A percentile compares a stretch with the other conserved stretches of the same genome.
Evolutionary conservation across 2,329 filamentous ascomycete genomes (phyloP).

Genomic region (Xylariales sp.): DNA sequence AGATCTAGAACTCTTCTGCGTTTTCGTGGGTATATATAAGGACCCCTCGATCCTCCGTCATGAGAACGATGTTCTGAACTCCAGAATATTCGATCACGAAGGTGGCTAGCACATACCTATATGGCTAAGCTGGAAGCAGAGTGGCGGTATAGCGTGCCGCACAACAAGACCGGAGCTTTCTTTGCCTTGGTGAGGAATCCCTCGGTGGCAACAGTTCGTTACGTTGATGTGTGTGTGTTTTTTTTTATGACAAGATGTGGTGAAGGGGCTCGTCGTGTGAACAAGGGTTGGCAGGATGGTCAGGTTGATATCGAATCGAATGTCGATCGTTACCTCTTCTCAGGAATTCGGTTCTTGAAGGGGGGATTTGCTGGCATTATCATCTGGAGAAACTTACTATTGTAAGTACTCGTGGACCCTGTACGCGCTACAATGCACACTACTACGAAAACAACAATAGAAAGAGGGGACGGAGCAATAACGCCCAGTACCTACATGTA

Average conservation of each 20-base stretch:
- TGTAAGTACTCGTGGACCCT: slow-evolving; percentile 30
- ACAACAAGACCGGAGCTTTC: slow-evolving; percentile 8
- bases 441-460: slow-evolving; percentile 22
- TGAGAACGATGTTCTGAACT: slow-evolving; percentile 24
- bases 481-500: slow-evolving; percentile 8
- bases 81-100: slow-evolving; percentile 27
- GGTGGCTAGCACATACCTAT: slow-evolving; percentile 34
- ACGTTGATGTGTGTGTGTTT: slow-evolving; percentile 19
- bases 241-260: slow-evolving; percentile 26
- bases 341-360: slow-evolving; percentile 15
- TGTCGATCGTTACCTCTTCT: slow-evolving; percentile 39
- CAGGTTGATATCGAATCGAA: slow-evolving; percentile 36
- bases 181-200: slow-evolving; percentile 11
- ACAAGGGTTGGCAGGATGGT: slow-evolving; percentile 23
- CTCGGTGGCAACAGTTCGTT: slow-evolving; percentile 3
- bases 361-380: slow-evolving; percentile 40
- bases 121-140: slow-evolving; percentile 29
- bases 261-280: slow-evolving; percentile 7
- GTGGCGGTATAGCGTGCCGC: slow-evolving; percentile 14
- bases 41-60: slow-evolving; percentile 21
- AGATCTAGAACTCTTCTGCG: slow-evolving; percentile 36
- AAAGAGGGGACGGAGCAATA: slow-evolving; percentile 37
- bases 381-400: slow-evolving; percentile 32
- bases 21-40: slow-evolving; percentile 32
- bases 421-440: slow-evolving; percentile 29